phyloP scores from a whole-genome alignment of 768 basidiomycete species.

The Pholiota molesta region DNA sequence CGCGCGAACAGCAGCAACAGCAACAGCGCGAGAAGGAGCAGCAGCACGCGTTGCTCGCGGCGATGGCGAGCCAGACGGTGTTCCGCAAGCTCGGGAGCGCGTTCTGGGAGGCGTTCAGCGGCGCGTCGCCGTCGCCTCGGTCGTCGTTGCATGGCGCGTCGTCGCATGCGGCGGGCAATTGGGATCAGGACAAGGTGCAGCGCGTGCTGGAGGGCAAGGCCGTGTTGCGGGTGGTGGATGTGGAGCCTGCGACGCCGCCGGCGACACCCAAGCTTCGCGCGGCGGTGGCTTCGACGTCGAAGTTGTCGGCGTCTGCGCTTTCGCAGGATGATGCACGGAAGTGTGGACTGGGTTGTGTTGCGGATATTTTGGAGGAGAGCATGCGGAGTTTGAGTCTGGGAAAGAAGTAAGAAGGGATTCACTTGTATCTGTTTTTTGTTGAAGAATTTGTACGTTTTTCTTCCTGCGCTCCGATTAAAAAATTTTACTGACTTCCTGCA shows the following conservation, averaged over 20 bases:
- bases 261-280: slow-evolving; percentile 15
- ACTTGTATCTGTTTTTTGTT: background rate
- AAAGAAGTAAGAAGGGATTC: slow-evolving; percentile 42
- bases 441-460: slow-evolving; percentile 3
- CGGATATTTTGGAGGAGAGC: slow-evolving; percentile 62
- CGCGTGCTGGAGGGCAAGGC: slow-evolving; percentile 84
- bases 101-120: slow-evolving; percentile 92
- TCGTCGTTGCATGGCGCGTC: slow-evolving; percentile 7
- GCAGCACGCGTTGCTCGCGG: slow-evolving; percentile 58
- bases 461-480: background rate
- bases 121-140: slow-evolving; percentile 32
- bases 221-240: slow-evolving; percentile 77
- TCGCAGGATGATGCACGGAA: slow-evolving; percentile 20
- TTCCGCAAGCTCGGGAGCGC: slow-evolving; percentile 69
- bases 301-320: background rate
- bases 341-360: slow-evolving; percentile 24
- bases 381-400: slow-evolving; percentile 66
- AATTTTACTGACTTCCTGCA: background rate
- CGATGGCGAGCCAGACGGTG: slow-evolving; percentile 80
- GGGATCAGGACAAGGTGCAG: slow-evolving; percentile 79
- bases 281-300: slow-evolving; percentile 7
- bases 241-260: slow-evolving; percentile 47
- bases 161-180: slow-evolving; percentile 29
- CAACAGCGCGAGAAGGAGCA: slow-evolving; percentile 34
- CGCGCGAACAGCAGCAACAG: slow-evolving; percentile 21